phyloP scores from a whole-genome alignment of 2,329 filamentous ascomycete species.

The Verticillium albo-atrum region DNA sequence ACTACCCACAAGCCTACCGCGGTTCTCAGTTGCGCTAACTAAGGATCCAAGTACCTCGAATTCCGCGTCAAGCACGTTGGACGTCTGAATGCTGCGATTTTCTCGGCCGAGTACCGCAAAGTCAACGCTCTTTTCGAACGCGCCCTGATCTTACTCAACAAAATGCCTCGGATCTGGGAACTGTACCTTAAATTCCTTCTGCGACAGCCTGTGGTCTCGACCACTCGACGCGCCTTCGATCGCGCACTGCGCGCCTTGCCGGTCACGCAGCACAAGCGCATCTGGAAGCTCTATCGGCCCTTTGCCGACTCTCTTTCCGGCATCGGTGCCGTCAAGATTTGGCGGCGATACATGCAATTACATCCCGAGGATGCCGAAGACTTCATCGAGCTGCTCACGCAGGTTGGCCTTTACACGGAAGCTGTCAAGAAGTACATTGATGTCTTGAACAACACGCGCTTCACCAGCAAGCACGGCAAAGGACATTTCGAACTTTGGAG shows the following conservation, averaged over 20 bases:
- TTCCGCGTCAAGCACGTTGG: conserved; percentile 78
- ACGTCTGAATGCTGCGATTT: conserved; percentile 77
- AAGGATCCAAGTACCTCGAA: conserved; percentile 64
- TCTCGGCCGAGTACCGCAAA: conserved; percentile 79
- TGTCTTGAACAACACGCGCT: conserved; percentile 83
- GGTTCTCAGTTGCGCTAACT: neutral
- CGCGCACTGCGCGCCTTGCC: conserved; percentile 86
- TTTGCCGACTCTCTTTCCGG: conserved; percentile 91
- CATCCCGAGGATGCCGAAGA: conserved; percentile 95
- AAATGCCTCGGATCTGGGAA: conserved; percentile 98
- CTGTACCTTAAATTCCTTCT: conserved; percentile 91
- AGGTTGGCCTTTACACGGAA: conserved; percentile 82
- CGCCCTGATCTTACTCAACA: conserved; percentile 89
- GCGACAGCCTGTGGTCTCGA: conserved; percentile 85
- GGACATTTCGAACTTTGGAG: conserved; percentile 96
- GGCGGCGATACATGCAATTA: conserved; percentile 94
- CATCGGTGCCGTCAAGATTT: conserved; percentile 86
- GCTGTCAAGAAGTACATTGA: conserved; percentile 89
- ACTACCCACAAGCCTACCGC: neutral
- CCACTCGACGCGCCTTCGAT: conserved; percentile 84
- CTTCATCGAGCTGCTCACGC: conserved; percentile 83
- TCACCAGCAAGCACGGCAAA: conserved; percentile 89
- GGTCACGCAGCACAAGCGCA: conserved; percentile 89
- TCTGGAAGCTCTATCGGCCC: conserved; percentile 87
- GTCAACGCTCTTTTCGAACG: conserved; percentile 94